phyloP scores from a whole-genome alignment of 345 rosid species.

The Euphorbia lathyris region DNA sequence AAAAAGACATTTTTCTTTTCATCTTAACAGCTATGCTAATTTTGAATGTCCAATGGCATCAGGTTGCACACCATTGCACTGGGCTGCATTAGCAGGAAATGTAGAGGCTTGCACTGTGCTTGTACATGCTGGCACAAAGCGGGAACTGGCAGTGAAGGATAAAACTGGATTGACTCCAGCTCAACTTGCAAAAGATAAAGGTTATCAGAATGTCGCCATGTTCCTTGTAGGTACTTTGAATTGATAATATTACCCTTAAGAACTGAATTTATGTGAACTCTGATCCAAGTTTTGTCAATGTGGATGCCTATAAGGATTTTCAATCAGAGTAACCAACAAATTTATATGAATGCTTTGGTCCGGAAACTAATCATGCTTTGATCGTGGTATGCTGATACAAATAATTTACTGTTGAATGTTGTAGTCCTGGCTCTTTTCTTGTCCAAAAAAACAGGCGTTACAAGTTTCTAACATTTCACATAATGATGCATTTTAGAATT shows the following conservation, averaged over 20 bases:
- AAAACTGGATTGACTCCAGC: conserved; percentile 79
- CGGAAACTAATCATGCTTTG: not conserved
- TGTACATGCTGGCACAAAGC: conserved; percentile 85
- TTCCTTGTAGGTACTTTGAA: conserved; percentile 79
- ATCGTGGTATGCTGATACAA: not conserved
- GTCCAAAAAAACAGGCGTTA: not conserved
- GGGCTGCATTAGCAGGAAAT: conserved; percentile 83
- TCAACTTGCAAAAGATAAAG: conserved; percentile 88
- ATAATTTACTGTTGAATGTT: conserved; percentile 2
- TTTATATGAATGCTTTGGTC: not conserved
- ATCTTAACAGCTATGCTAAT: not conserved
- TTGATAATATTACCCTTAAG: conserved; percentile 24
- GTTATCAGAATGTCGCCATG: conserved; percentile 78
- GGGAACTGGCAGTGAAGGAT: conserved; percentile 69
- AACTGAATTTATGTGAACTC: not conserved
- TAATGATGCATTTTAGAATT: not conserved
- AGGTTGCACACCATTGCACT: conserved; percentile 98
- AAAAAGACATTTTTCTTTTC: not conserved
- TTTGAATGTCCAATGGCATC: conserved; percentile 19
- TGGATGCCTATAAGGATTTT: conserved; percentile 9
- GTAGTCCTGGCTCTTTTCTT: not conserved
- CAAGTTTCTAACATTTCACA: not conserved
- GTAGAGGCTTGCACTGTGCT: conserved; percentile 77
- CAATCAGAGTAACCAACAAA: not conserved
- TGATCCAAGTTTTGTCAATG: conserved; percentile 6